These are phyloP conservation scores for Spergularia marina DNA, from an alignment of 148 eudicot species.

Conservation along the genomic window DNA sequence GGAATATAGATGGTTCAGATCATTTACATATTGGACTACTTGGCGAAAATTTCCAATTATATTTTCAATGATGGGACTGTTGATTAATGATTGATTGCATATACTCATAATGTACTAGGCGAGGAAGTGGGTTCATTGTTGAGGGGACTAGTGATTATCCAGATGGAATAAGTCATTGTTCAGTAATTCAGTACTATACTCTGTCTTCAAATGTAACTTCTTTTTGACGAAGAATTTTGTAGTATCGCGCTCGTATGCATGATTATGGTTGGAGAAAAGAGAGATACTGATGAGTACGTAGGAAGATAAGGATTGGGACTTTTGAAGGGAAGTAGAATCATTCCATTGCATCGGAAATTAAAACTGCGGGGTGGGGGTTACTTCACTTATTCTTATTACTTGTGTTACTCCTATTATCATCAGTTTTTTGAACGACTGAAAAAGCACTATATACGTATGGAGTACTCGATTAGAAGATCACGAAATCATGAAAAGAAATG, in stretches of 20 bases:
- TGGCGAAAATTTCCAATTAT: too few relatives aligned
- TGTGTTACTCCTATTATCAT: conserved; percentile 4
- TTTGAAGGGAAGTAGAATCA: conserved; percentile 13
- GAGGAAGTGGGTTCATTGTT: background rate
- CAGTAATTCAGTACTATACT: background rate
- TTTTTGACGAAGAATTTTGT: background rate
- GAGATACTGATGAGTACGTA: background rate
- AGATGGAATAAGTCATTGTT: conserved; percentile 24
- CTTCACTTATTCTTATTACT: background rate
- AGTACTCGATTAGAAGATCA: conserved; percentile 17
- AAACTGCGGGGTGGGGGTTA: conserved; percentile 15
- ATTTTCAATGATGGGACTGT: too few relatives aligned
- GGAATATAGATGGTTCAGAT: too few relatives aligned
- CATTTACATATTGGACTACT: too few relatives aligned
- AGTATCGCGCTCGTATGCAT: background rate
- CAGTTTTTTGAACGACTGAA: conserved; percentile 5
- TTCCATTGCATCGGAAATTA: conserved; percentile 27
- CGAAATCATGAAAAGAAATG: background rate
- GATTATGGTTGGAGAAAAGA: conserved; percentile 5
- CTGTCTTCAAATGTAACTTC: background rate
- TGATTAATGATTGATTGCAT: too few relatives aligned
- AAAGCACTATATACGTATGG: background rate
- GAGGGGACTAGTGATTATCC: conserved; percentile 8
- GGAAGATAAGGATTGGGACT: conserved; percentile 11
- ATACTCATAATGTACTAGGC: background rate